Percentiles rank a stretch among this genome's conserved stretches.
phyloP scores from a whole-genome alignment of 169 alveolate genomes.

The Toxoplasma gondii region DNA sequence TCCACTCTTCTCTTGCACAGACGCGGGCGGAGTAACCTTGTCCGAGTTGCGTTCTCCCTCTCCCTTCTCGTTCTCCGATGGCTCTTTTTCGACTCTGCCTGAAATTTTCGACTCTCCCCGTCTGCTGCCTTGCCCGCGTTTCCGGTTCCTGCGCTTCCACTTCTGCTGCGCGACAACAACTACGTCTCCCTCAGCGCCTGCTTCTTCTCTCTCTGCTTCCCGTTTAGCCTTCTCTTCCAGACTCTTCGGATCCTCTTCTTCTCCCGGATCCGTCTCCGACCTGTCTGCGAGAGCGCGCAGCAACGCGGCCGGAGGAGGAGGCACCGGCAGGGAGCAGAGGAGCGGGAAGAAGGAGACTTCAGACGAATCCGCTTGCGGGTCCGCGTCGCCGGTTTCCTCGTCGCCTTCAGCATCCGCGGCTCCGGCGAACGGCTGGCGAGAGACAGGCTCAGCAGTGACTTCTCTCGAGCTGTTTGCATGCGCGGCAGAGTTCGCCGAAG shows the following conservation, averaged over 20 bases:
- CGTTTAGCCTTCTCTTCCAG: not conserved
- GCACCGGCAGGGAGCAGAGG: not conserved
- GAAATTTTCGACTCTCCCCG: too few species aligned
- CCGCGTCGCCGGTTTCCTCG: not conserved
- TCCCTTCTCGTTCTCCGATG: not conserved
- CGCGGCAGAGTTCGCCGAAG: not conserved
- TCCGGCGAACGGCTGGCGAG: too few species aligned
- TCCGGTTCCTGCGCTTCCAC: not conserved
- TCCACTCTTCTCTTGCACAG: not conserved
- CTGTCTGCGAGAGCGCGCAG: not conserved
- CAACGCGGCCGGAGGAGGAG: slow-evolving; percentile 30
- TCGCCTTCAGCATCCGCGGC: too few species aligned
- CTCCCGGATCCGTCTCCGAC: not conserved
- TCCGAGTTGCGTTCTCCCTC: not conserved
- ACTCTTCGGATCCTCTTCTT: not conserved
- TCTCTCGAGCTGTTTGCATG: too few species aligned
- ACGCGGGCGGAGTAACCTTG: not conserved
- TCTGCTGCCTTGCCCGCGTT: not conserved
- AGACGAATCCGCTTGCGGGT: not conserved
- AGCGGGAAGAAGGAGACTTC: not conserved
- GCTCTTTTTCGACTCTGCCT: not conserved
- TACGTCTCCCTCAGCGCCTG: not conserved
- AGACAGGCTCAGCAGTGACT: too few species aligned
- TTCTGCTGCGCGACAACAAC: not conserved
- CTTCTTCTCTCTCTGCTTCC: not conserved